These are phyloP conservation scores for Trichoderma gracile DNA, from an alignment of 2,329 filamentous ascomycete species.

Conservation along the genomic window DNA sequence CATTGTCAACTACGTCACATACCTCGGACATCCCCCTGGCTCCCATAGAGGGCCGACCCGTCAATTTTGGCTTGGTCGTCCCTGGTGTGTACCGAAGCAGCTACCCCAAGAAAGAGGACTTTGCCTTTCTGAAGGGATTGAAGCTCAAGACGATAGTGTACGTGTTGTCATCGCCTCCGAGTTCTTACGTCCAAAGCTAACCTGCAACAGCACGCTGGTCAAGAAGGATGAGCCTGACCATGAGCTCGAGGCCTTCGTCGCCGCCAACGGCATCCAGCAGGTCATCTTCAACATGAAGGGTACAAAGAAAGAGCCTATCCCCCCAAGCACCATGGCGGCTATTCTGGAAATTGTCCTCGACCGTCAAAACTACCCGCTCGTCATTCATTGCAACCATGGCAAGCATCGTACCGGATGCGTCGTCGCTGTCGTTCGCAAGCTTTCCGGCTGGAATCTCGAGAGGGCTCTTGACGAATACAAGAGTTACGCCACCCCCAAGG, in stretches of 20 bases:
- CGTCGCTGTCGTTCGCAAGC: constrained; percentile 74
- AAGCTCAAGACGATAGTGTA: constrained; percentile 79
- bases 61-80: constrained; percentile 76
- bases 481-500: constrained; percentile 61
- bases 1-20: constrained; percentile 20
- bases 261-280: constrained; percentile 67
- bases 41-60: constrained; percentile 46
- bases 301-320: constrained; percentile 80
- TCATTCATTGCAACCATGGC: constrained; percentile 93
- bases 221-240: constrained; percentile 58
- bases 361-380: constrained; percentile 71
- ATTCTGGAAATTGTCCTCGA: constrained; percentile 74
- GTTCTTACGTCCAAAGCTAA: not conserved
- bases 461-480: constrained; percentile 72
- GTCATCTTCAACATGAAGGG: constrained; percentile 75
- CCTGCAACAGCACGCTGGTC: constrained; percentile 57
- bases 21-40: constrained; percentile 30
- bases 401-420: constrained; percentile 92
- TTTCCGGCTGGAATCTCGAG: constrained; percentile 65
- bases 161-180: constrained; percentile 35
- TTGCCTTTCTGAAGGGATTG: constrained; percentile 66
- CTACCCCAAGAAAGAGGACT: constrained; percentile 72
- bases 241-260: constrained; percentile 62
- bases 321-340: constrained; percentile 64
- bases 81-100: constrained; percentile 78